Evolutionary conservation across 2,329 filamentous ascomycete genomes (phyloP), one percentile per base, ranked within the genome.

Genomic region (Talaromyces sp.): DNA sequence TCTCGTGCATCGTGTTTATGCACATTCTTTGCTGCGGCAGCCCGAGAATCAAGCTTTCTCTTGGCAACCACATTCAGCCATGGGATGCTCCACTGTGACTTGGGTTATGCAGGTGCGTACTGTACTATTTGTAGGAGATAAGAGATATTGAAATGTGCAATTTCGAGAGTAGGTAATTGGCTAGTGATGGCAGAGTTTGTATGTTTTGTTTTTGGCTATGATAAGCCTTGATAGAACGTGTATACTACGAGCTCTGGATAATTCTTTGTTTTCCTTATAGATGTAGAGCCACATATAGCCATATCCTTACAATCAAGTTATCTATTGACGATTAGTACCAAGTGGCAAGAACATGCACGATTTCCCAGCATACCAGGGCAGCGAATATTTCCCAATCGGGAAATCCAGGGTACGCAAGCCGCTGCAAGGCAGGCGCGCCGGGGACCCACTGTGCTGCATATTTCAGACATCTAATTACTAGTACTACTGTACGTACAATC

Each of bases 41-140:
- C 28, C 27, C 54, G n/a, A 60, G 15, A 55, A 52, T 52, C 62
- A 63, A 62, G 62, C 55, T 58, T 62, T 63, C 55, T 62, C 59
- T 61, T 63, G 62, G 56, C 62, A 52, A 47, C 55, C 42, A 27
- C 33, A 57, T 57, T 30, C 42, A 19, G 30, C 1, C 52, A 55
- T 25, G 27, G n/a, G 25, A n/a, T 27, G 9, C 55, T 42, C 32
- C 36, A 57, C 49, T 4, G 19, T 22, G 44, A 10, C 19, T 15
- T 25, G 27, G 25, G 25, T 30, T 53, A 47, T 47, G 44, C 44
- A 47, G 44, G 6, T 47, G 22, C 15, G 19, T 19, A 44, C n/a
- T 8, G n/a, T n/a, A 22, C 9, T 47, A 47, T 47, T 25, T 47
- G 19, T 22, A 47, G 44, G 36, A 47, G 44, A 47, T 25, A 47